Conservation (phyloP, 2,329 filamentous ascomycete genomes). For the Pseudogymnoascus sp. region DNA sequence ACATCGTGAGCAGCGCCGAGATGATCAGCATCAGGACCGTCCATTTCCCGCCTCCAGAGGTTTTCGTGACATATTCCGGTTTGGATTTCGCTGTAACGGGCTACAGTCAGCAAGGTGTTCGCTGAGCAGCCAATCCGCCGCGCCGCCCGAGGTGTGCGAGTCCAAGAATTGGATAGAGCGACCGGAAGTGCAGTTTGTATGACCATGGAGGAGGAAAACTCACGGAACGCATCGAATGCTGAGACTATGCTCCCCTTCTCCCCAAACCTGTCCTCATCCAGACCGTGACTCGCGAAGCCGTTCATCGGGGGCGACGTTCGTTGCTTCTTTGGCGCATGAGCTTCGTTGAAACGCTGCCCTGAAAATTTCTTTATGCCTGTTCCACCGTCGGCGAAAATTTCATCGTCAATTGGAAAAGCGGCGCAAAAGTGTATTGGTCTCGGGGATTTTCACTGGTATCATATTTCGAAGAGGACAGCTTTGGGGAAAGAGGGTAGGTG, state of each 20-base stretch:
- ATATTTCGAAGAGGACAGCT: conserved; percentile 12
- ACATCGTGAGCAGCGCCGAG: conserved; percentile 66
- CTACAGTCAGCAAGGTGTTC: neutral
- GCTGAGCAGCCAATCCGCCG: neutral
- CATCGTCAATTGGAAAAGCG: neutral
- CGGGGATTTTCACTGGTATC: conserved; percentile 3
- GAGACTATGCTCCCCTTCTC: conserved; percentile 61
- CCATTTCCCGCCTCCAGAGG: conserved; percentile 85
- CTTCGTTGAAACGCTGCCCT: conserved; percentile 7
- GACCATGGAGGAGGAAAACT: conserved; percentile 31
- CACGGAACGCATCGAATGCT: conserved; percentile 97
- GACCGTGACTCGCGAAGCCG: conserved; percentile 61
- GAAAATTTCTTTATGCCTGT: neutral
- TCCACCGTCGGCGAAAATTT: neutral
- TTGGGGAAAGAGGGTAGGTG: conserved; percentile 10
- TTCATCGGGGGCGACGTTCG: conserved; percentile 45
- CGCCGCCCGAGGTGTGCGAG: neutral
- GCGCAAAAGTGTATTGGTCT: conserved; percentile 4
- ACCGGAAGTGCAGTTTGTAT: neutral
- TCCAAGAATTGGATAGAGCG: neutral
- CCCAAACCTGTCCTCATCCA: conserved; percentile 74
- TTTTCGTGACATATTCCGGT: conserved; percentile 79
- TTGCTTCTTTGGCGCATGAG: conserved; percentile 7
- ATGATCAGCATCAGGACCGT: conserved; percentile 73
- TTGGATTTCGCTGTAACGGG: conserved; percentile 74